A percentile compares a stretch with the other conserved stretches of the same genome.
These are phyloP conservation scores for Daldinia sp. DNA, from an alignment of 2,329 filamentous ascomycete species.

Conservation along the genomic window DNA sequence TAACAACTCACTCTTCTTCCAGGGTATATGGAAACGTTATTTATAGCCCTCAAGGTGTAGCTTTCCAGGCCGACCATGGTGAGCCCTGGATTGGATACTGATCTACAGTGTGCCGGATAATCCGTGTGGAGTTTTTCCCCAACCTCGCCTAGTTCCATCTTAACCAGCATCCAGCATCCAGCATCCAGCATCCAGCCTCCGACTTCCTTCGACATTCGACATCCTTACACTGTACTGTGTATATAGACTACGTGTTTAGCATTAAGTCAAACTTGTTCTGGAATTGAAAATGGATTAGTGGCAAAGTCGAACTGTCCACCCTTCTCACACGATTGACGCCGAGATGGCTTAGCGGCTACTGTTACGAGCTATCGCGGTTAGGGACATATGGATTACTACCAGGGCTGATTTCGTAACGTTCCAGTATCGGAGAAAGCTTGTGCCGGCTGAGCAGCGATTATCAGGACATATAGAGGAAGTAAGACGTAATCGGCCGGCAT, in stretches of 20 bases:
- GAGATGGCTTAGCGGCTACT: slow-evolving; percentile 11
- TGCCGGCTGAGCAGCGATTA: slow-evolving; percentile 12
- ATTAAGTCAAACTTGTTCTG: slow-evolving; percentile 8
- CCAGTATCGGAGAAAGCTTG: slow-evolving; percentile 9
- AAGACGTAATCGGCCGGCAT: slow-evolving; percentile 24
- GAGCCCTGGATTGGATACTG: slow-evolving; percentile 3
- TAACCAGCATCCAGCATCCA: too few species aligned
- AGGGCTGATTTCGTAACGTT: slow-evolving; percentile 8
- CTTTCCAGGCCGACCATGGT: neutral
- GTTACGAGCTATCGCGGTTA: neutral
- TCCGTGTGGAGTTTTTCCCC: slow-evolving; percentile 10
- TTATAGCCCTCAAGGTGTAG: slow-evolving; percentile 10
- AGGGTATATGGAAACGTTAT: neutral
- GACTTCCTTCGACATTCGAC: neutral
- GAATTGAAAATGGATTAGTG: slow-evolving; percentile 9
- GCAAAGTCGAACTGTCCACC: slow-evolving; percentile 1
- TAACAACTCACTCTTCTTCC: slow-evolving; percentile 5
- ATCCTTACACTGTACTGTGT: slow-evolving; percentile 2
- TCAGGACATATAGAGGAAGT: neutral
- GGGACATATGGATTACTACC: slow-evolving; percentile 7
- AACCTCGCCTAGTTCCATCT: slow-evolving; percentile 18
- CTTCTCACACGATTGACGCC: neutral
- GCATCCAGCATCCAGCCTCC: slow-evolving; percentile 11
- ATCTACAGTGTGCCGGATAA: slow-evolving; percentile 7
- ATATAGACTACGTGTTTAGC: slow-evolving; percentile 6